Percentiles rank a stretch among this genome's conserved stretches.
Evolutionary conservation across 2,329 filamentous ascomycete species (phyloP).

Genomic region (Aspergillus thermomutatus): DNA sequence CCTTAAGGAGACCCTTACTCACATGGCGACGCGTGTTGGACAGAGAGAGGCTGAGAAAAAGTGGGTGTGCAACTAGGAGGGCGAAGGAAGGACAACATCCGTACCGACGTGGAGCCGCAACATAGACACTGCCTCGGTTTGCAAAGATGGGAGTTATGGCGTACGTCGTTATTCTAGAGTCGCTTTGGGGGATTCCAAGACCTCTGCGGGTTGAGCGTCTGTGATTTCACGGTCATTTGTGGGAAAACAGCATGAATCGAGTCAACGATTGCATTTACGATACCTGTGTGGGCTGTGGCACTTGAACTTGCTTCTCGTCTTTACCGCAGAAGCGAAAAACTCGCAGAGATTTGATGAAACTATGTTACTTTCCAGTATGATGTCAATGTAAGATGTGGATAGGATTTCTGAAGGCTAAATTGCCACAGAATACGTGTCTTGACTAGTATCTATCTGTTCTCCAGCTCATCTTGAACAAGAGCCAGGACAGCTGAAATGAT

Average conservation of each 20-base stretch:
- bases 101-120: background rate
- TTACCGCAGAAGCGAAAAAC: background rate
- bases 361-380: background rate
- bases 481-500: background rate
- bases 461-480: background rate
- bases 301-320: background rate
- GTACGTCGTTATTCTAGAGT: background rate
- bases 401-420: too few species aligned
- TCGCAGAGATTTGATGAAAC: background rate
- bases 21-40: conserved; percentile 61
- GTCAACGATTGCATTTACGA: background rate
- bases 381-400: background rate
- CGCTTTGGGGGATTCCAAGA: background rate
- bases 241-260: background rate
- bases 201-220: background rate
- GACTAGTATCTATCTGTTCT: background rate
- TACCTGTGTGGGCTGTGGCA: background rate
- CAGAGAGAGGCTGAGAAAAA: conserved; percentile 62
- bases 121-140: background rate
- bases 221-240: background rate
- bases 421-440: background rate
- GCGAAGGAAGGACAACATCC: background rate
- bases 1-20: conserved; percentile 67
- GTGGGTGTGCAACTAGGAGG: conserved; percentile 52
- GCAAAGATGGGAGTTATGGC: background rate